phyloP scores from a whole-genome alignment of 2,329 filamentous ascomycete species.

The Aspergillus pseudoglaucus region DNA sequence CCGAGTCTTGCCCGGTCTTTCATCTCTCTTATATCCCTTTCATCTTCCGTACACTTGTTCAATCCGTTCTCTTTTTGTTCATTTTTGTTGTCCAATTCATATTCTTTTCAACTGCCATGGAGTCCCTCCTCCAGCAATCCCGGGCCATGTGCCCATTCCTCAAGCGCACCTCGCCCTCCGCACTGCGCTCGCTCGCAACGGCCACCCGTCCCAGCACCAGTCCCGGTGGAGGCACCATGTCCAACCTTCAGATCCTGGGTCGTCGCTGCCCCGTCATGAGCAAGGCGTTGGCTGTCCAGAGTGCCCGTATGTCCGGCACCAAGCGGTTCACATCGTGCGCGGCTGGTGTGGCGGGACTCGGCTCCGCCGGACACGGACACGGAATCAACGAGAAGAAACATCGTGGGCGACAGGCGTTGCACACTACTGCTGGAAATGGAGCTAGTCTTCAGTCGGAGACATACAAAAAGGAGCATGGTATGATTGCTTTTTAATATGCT shows the following conservation, averaged over 20 bases:
- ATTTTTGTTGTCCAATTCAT: neutral
- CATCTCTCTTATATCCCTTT: constrained; percentile 3
- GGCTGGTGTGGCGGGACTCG: constrained; percentile 21
- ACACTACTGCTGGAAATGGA: constrained; percentile 71
- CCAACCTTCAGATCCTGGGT: constrained; percentile 89
- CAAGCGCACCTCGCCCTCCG: constrained; percentile 86
- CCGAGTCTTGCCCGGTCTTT: constrained; percentile 13
- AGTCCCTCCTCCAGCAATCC: constrained; percentile 89
- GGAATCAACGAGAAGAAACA: constrained; percentile 25
- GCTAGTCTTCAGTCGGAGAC: constrained; percentile 64
- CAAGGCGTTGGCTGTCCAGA: constrained; percentile 87
- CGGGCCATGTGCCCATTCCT: constrained; percentile 96
- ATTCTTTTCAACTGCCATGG: constrained; percentile 53
- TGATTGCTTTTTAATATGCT: constrained; percentile 12
- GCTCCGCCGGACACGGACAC: constrained; percentile 1
- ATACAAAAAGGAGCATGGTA: constrained; percentile 45
- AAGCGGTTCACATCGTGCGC: constrained; percentile 35
- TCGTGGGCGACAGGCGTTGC: constrained; percentile 55
- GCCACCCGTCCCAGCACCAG: constrained; percentile 57
- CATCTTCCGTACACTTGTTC: neutral
- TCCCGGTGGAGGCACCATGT: constrained; percentile 86
- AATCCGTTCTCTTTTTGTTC: neutral
- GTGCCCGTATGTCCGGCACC: constrained; percentile 33
- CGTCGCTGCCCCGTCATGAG: constrained; percentile 98
- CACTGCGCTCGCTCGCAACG: constrained; percentile 78